Percentiles rank a stretch among this genome's conserved stretches.
Evolutionary conservation across 805 yeast genomes (phyloP).

Genomic region (Myxozyma sirexii): DNA sequence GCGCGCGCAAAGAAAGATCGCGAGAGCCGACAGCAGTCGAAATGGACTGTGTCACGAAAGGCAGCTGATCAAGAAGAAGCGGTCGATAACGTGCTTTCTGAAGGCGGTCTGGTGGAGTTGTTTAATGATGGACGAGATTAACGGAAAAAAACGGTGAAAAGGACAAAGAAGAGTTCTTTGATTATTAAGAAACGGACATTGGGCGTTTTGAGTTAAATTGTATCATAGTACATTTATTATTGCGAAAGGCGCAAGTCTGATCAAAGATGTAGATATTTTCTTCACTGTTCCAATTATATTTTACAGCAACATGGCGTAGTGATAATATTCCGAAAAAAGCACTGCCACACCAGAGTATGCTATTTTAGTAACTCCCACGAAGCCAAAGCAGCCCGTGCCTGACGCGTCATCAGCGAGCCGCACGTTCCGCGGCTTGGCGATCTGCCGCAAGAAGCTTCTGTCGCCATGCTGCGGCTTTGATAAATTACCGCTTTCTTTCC

Average conservation of each 20-base stretch:
- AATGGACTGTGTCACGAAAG: constrained; percentile 26
- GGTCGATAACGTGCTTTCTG: constrained; percentile 26
- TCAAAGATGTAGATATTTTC: too few relatives aligned
- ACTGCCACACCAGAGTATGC: too few relatives aligned
- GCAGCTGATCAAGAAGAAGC: constrained; percentile 28
- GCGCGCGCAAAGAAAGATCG: constrained; percentile 19
- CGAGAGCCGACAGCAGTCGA: constrained; percentile 13
- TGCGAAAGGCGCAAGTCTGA: too few relatives aligned
- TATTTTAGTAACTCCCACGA: too few relatives aligned
- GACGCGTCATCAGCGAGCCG: not conserved
- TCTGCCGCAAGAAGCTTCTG: not conserved
- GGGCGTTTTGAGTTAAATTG: too few relatives aligned
- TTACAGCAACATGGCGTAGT: too few relatives aligned
- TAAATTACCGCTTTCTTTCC: not conserved
- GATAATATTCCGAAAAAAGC: too few relatives aligned
- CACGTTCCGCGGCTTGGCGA: not conserved
- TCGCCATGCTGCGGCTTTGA: not conserved
- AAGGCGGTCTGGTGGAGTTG: constrained; percentile 24
- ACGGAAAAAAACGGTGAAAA: not conserved
- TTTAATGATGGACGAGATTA: constrained; percentile 6
- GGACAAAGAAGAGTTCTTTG: too few relatives aligned
- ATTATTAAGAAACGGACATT: too few relatives aligned
- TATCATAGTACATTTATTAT: too few relatives aligned
- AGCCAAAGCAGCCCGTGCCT: not conserved
- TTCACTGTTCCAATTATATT: too few relatives aligned